phyloP scores from a whole-genome alignment of 331 rosid genomes.

The Rhamnella rubrinervis region DNA sequence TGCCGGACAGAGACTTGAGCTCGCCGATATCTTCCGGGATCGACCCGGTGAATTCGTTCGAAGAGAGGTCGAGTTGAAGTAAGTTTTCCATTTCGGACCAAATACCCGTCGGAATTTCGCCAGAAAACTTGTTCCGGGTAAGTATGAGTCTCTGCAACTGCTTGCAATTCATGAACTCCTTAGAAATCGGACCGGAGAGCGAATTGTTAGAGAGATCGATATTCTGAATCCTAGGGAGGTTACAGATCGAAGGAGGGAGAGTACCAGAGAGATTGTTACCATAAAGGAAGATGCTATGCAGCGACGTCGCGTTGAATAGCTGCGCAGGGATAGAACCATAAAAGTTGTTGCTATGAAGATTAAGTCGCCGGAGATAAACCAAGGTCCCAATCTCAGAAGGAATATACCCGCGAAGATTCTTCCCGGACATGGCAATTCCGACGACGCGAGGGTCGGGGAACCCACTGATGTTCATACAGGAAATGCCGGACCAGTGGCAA shows the following conservation, averaged over 20 bases:
- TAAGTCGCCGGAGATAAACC: constrained; percentile 77
- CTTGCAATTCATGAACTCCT: constrained; percentile 51
- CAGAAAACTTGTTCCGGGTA: constrained; percentile 59
- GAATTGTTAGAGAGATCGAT: constrained; percentile 86
- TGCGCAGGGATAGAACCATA: constrained; percentile 71
- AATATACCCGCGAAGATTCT: constrained; percentile 75
- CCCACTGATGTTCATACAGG: constrained; percentile 69
- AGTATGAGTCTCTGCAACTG: constrained; percentile 69
- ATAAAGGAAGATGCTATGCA: constrained; percentile 80
- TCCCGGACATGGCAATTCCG: constrained; percentile 70
- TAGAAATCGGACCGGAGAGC: constrained; percentile 54
- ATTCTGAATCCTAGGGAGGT: constrained; percentile 75
- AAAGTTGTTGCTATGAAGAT: constrained; percentile 69
- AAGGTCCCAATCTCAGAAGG: constrained; percentile 95
- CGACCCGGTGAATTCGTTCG: constrained; percentile 56
- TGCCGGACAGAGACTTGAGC: constrained; percentile 65
- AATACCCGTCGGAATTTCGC: constrained; percentile 59
- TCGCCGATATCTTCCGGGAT: constrained; percentile 65
- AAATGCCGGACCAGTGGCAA: constrained; percentile 84
- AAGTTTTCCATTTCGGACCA: constrained; percentile 59
- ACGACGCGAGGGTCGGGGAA: constrained; percentile 71
- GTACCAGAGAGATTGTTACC: constrained; percentile 83
- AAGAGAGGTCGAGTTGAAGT: constrained; percentile 72
- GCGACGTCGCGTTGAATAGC: constrained; percentile 86
- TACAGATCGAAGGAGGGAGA: constrained; percentile 64